A percentile compares a stretch with the other conserved stretches of the same genome.
phyloP scores from a whole-genome alignment of 2,329 filamentous ascomycete species.

The Remersonia thermophila region DNA sequence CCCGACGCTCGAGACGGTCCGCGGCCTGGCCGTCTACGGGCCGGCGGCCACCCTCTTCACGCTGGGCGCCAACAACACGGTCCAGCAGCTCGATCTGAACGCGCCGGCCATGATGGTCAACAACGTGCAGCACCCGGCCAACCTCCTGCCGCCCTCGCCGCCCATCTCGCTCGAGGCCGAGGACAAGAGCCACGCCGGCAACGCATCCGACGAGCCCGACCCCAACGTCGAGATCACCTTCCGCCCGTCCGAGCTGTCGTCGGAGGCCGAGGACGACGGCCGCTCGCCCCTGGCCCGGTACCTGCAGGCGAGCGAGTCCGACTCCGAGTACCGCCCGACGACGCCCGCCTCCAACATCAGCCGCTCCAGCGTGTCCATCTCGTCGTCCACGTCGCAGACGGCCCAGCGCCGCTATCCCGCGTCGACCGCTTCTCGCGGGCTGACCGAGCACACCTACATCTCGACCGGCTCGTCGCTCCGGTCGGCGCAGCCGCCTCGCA shows the following conservation, averaged over 20 bases:
- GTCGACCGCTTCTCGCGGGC: constrained; percentile 40
- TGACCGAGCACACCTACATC: constrained; percentile 56
- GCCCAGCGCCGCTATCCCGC: constrained; percentile 29
- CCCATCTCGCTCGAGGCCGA: constrained; percentile 70
- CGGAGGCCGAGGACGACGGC: constrained; percentile 65
- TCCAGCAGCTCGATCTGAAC: constrained; percentile 92
- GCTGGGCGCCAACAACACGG: constrained; percentile 71
- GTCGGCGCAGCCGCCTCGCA: constrained; percentile 24
- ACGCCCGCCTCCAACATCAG: constrained; percentile 56
- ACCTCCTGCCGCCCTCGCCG: constrained; percentile 66
- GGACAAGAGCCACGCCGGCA: constrained; percentile 38
- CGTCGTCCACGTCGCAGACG: constrained; percentile 42
- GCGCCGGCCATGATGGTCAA: constrained; percentile 68
- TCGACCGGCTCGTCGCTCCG: constrained; percentile 50
- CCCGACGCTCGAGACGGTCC: constrained; percentile 70
- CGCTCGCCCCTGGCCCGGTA: constrained; percentile 66
- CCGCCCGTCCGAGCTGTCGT: constrained; percentile 42
- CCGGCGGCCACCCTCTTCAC: constrained; percentile 89
- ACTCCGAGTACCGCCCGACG: constrained; percentile 49
- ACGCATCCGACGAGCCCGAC: constrained; percentile 39
- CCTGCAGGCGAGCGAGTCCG: constrained; percentile 51
- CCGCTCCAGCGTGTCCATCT: constrained; percentile 43
- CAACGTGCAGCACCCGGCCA: constrained; percentile 75
- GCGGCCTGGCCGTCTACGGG: constrained; percentile 76
- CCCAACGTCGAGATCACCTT: constrained; percentile 41